These are phyloP conservation scores for Pelargonium citronellum DNA, from an alignment of 441 rosid genomes.

Conservation along the genomic window DNA sequence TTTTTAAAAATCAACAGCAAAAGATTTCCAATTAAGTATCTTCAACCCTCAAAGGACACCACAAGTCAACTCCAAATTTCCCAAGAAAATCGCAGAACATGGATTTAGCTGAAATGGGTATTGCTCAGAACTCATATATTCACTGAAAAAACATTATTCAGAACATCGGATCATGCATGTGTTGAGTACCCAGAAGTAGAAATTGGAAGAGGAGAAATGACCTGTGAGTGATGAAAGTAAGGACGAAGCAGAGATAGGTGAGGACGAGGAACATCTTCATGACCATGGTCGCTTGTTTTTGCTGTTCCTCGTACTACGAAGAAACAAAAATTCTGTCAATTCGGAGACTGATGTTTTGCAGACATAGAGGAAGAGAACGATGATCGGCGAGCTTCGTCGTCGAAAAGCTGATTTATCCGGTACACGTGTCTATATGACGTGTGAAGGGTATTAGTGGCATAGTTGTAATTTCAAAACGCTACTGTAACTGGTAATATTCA, in stretches of 20 bases:
- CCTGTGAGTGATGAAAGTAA: neutral
- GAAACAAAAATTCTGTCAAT: neutral
- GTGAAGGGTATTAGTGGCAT: too few relatives aligned
- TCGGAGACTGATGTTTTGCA: neutral
- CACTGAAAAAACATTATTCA: neutral
- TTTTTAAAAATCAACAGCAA: too few relatives aligned
- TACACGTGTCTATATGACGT: neutral
- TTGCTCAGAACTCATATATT: neutral
- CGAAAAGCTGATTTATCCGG: neutral
- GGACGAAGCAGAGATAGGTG: neutral
- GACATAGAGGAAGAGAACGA: neutral
- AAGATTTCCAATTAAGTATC: too few relatives aligned
- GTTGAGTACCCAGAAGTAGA: conserved; percentile 9
- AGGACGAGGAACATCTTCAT: conserved; percentile 8
- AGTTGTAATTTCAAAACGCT: too few relatives aligned
- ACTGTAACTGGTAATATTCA: too few relatives aligned
- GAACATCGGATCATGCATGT: neutral
- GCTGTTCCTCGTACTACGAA: too few relatives aligned
- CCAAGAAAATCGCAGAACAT: too few relatives aligned
- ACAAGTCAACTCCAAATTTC: too few relatives aligned
- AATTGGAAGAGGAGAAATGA: conserved; percentile 4
- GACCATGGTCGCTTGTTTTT: neutral
- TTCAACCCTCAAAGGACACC: too few relatives aligned
- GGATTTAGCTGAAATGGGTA: neutral
- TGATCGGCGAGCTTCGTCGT: neutral